A percentile compares a stretch with the other conserved stretches of the same genome.
Conservation (phyloP, 345 rosid genomes). For the Kandelia obovata region DNA sequence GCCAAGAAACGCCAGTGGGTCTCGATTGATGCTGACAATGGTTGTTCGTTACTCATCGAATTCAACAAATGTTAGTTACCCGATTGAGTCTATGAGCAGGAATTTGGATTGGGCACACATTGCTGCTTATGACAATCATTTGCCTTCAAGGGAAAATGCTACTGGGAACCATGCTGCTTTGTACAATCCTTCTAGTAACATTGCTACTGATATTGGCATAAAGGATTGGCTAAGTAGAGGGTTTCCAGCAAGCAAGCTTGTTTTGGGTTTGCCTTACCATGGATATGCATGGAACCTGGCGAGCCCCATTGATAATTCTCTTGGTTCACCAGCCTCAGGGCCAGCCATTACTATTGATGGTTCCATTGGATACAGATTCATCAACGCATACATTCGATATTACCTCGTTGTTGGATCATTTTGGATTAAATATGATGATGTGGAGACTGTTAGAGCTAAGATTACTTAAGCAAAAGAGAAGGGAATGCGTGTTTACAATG, state of each 20-base stretch:
- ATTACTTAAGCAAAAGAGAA: conserved; percentile 36
- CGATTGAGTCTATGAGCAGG: conserved; percentile 20
- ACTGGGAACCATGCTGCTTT: conserved; percentile 35
- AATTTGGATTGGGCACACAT: conserved; percentile 33
- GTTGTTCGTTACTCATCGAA: conserved; percentile 10
- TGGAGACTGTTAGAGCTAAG: conserved; percentile 33
- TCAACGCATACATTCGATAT: conserved; percentile 12
- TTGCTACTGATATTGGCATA: conserved; percentile 27
- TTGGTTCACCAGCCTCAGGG: conserved; percentile 13
- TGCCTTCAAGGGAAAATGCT: conserved; percentile 28
- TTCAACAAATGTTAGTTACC: conserved; percentile 12
- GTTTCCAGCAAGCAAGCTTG: conserved; percentile 23
- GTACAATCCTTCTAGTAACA: conserved; percentile 14
- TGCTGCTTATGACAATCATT: conserved; percentile 24
- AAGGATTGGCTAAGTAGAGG: conserved; percentile 28
- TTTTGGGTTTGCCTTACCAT: conserved; percentile 33
- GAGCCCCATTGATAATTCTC: conserved; percentile 15
- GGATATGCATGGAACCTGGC: conserved; percentile 31
- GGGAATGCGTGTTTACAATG: conserved; percentile 36
- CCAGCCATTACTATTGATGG: conserved; percentile 21
- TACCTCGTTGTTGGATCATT: conserved; percentile 9
- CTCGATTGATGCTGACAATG: conserved; percentile 17
- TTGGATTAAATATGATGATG: conserved; percentile 48
- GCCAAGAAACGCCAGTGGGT: not conserved
- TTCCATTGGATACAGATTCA: conserved; percentile 15